These are phyloP conservation scores for Colletotrichum lupini DNA, from an alignment of 2,329 filamentous ascomycete species.

Conservation along the genomic window DNA sequence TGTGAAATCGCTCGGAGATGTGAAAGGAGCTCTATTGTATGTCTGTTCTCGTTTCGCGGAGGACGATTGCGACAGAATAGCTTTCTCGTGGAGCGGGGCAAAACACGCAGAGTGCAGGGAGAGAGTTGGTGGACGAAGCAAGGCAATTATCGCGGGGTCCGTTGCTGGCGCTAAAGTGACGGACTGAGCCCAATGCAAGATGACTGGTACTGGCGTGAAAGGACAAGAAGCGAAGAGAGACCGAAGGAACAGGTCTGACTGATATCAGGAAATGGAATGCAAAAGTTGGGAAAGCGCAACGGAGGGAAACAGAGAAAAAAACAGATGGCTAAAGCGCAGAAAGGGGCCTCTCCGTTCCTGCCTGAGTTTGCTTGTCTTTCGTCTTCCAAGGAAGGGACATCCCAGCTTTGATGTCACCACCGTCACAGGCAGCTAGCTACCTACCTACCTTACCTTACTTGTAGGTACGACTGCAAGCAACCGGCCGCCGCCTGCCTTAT, in stretches of 20 bases:
- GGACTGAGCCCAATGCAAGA: background rate
- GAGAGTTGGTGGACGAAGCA: background rate
- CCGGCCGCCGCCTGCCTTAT: background rate
- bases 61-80: background rate
- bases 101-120: background rate
- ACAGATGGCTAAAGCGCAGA: background rate
- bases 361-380: background rate
- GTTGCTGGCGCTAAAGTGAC: conserved; percentile 6
- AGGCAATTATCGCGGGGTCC: conserved; percentile 13
- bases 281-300: background rate
- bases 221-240: background rate
- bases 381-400: conserved; percentile 17
- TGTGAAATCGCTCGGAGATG: background rate
- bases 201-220: background rate
- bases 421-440: background rate
- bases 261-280: background rate
- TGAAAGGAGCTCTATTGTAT: too few relatives aligned
- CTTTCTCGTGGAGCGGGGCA: background rate
- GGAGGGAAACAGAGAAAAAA: background rate
- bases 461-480: background rate
- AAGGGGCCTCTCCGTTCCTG: background rate
- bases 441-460: too few relatives aligned
- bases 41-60: background rate
- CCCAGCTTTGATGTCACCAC: conserved; percentile 25
- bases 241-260: background rate